Base-by-base conservation (phyloP, 306 rosid genomes). In the Castanea sativa region DNA sequence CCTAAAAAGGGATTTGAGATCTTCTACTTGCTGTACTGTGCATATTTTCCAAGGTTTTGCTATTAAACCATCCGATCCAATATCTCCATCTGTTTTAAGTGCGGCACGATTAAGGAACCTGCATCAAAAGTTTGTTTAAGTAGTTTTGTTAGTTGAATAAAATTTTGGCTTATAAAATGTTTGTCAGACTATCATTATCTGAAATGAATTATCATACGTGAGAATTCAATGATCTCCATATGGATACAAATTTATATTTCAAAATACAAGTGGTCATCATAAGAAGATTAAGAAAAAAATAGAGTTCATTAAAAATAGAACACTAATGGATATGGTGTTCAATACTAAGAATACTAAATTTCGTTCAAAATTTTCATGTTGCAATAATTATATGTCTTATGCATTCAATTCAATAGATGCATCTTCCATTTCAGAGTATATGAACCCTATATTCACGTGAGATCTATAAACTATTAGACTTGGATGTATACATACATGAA, bases 101-200 rank as follows among this genome's bases (percentile, higher is more conserved):
- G 91, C 89, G 45, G 91, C 92, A 1, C 81, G 59, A 21, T 87
- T 89, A 76, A 87, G 82, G 74, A 88, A 87, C 79, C 93, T 89
- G 67, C 82, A 69, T 6, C 29, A 55, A 49, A 27, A 73, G 43
- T 13, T 9, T 5, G 19, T 14, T 8, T 25, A 5, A 3, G 33
- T 11, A 23, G 32, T 33, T 61, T 6, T 41, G 49, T 41, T 41
- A 8, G 49, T 41, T 9, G 49, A 8, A 41, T 41, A 41, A 41
- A 41, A 0, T 41, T 41, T 41, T 41, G 49, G 49, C 49, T 6
- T 8, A 41, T 41, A 41, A 41, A 41, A 41, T 41, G 49, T 41
- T 9, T 41, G 12, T 41, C 49, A 41, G 9, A 41, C 7, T 41
- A 9, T 41, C 6, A 57, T 57, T 19, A 57, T 16, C 27, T 19